Evolutionary conservation across 495 filamentous ascomycete genomes (phyloP).

Genomic region (Penicillium herquei): DNA sequence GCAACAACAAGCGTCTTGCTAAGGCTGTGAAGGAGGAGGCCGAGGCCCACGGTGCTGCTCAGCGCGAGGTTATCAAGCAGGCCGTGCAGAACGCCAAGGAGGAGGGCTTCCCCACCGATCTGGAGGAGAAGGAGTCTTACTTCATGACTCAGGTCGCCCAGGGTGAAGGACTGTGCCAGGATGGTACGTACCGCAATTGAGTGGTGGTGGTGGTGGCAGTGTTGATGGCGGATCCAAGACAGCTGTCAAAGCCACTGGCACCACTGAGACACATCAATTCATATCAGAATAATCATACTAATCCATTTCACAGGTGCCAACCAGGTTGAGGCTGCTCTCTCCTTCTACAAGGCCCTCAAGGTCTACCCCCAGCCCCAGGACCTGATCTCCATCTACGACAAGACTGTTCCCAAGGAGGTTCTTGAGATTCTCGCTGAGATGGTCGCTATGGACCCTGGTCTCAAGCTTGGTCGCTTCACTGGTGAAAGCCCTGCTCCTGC

Average conservation of each 20-base stretch:
- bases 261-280: too few relatives aligned
- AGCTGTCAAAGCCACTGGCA: too few relatives aligned
- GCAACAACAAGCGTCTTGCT: conserved; percentile 74
- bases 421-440: conserved; percentile 95
- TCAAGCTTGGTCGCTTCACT: conserved; percentile 59
- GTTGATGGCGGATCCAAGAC: neutral
- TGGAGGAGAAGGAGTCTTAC: conserved; percentile 88
- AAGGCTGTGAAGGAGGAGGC: conserved; percentile 75
- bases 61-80: conserved; percentile 68
- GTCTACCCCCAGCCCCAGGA: conserved; percentile 94
- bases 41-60: conserved; percentile 61
- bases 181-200: conserved; percentile 49
- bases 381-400: conserved; percentile 94
- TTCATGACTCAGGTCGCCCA: conserved; percentile 92
- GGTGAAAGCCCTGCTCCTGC: conserved; percentile 28
- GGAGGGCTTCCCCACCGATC: conserved; percentile 85
- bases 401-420: conserved; percentile 93
- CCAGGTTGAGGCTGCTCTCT: conserved; percentile 80
- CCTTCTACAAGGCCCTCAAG: conserved; percentile 97
- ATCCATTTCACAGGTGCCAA: conserved; percentile 55
- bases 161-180: conserved; percentile 74
- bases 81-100: conserved; percentile 75
- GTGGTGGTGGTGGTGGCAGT: neutral
- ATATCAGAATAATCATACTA: neutral
- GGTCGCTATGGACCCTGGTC: conserved; percentile 81